Base-by-base conservation (phyloP, 768 basidiomycete genomes). In the Panaeolus papilionaceus region DNA sequence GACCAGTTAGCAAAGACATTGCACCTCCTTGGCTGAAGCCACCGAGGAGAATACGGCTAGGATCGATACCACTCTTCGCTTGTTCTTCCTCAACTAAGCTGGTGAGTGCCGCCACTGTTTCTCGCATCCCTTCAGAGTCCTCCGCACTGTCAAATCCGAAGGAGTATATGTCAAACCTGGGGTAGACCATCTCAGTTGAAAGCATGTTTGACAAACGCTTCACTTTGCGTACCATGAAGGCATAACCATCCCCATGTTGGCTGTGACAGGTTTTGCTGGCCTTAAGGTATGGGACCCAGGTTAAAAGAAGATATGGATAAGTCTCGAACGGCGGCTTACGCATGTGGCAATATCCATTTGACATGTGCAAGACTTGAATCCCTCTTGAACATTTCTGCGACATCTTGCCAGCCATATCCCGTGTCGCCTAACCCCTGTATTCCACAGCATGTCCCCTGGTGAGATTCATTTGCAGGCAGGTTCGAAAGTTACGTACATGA, bases 291-390 rank as follows among this genome's bases (percentile, higher is more conserved):
- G 20, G 23, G 16, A 23, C 26, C 9, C 10, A 38, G 38, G 1
- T 49, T n/a, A 51, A 37, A 61, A 14, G 23, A 7, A 14, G n/a
- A 49, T 44, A 37, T 64, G 28, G n/a, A 47, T 16, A 12, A 28
- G 9, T n/a, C 18, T 38, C 12, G 23, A 6, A 16, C 28, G 37
- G 38, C 11, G 14, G 16, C 88, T 81, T 81, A 92, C 84, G 92
- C 90, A 77, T 93, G 89, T 20, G 95, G 95, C 23, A 98, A 81
- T 51, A 98, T 80, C 93, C 94, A 98, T 83, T 96, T 96, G 67
- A 96, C 83, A 74, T 96, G 91, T 12, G 84, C 81, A 39, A 95
- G 80, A 9, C 75, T 81, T 38, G 84, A 75, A 68, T 89, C 84
- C 0, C 63, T 63, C 69, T 82, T 82, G 73, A 95, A 85, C 83